A percentile compares a stretch with the other conserved stretches of the same genome.
Evolutionary conservation across 108 stramenopile species (phyloP).

Genomic region (Cyclotella choctawhatcheeana): DNA sequence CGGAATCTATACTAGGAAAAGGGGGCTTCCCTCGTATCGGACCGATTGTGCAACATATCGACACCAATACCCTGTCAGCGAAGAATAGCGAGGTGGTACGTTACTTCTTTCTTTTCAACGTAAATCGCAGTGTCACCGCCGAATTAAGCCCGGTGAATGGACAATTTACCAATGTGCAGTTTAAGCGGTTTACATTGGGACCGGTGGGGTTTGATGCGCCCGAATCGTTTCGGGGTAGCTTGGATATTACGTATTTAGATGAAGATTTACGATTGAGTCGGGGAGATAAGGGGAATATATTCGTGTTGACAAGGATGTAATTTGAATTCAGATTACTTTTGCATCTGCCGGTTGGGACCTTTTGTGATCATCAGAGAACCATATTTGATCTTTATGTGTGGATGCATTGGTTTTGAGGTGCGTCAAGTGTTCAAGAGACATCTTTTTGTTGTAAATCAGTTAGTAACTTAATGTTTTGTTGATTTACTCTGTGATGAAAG

Average conservation of each 20-base stretch:
- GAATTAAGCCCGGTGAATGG: constrained; percentile 51
- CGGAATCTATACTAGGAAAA: constrained; percentile 53
- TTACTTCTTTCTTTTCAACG: constrained; percentile 35
- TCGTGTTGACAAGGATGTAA: constrained; percentile 60
- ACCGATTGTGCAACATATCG: constrained; percentile 57
- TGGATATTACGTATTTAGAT: constrained; percentile 67
- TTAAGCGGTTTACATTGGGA: constrained; percentile 55
- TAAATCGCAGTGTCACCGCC: constrained; percentile 53
- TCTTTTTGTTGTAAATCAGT: too few relatives aligned
- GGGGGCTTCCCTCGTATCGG: constrained; percentile 53
- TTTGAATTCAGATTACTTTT: background rate
- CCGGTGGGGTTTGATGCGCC: constrained; percentile 61
- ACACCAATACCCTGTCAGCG: constrained; percentile 48
- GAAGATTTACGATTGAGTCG: constrained; percentile 58
- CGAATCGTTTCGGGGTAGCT: constrained; percentile 51
- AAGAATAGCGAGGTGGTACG: constrained; percentile 58
- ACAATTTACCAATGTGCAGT: constrained; percentile 55
- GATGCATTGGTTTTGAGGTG: too few relatives aligned
- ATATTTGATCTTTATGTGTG: too few relatives aligned
- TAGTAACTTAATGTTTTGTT: too few relatives aligned
- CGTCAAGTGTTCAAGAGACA: too few relatives aligned
- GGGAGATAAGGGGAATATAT: constrained; percentile 69
- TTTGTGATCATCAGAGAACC: background rate
- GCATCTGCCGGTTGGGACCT: too few relatives aligned
- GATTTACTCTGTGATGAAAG: too few relatives aligned